Evolutionary conservation across 1,284 basidiomycete genomes (phyloP).

Genomic region (Fistulinella staudtii): DNA sequence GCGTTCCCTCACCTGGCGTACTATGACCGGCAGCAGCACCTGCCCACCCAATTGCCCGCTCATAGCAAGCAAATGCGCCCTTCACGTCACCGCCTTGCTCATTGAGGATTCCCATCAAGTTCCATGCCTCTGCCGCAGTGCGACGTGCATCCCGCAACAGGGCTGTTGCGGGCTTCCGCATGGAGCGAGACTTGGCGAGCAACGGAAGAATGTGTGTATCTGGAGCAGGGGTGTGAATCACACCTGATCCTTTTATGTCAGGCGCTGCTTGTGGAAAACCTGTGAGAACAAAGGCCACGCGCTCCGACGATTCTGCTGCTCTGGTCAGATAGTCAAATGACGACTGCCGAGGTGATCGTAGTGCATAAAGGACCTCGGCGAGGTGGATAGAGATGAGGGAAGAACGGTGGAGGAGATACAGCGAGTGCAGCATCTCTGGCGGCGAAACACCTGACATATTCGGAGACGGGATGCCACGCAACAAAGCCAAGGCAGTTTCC

Average conservation of each 20-base stretch:
- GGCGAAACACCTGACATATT: constrained; percentile 43
- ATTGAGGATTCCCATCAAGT: constrained; percentile 49
- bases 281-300: constrained; percentile 54
- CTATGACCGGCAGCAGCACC: constrained; percentile 42
- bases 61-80: constrained; percentile 50
- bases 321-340: constrained; percentile 56
- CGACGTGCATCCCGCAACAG: constrained; percentile 67
- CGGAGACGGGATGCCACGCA: constrained; percentile 60
- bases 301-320: constrained; percentile 66
- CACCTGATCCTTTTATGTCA: constrained; percentile 36
- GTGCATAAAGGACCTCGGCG: constrained; percentile 70
- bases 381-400: constrained; percentile 72
- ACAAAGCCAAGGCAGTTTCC: constrained; percentile 60
- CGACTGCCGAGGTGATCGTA: constrained; percentile 38
- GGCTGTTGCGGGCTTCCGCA: constrained; percentile 53
- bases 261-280: constrained; percentile 39
- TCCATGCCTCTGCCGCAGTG: constrained; percentile 69
- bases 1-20: constrained; percentile 46
- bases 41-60: constrained; percentile 62
- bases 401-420: constrained; percentile 70
- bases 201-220: constrained; percentile 39
- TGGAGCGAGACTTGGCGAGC: constrained; percentile 44
- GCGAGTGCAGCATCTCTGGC: constrained; percentile 59
- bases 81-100: constrained; percentile 38
- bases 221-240: constrained; percentile 43